A percentile compares a stretch with the other conserved stretches of the same genome.
These are phyloP conservation scores for Penicillium oxalicum DNA, from an alignment of 2,329 filamentous ascomycete genomes.

Conservation along the genomic window DNA sequence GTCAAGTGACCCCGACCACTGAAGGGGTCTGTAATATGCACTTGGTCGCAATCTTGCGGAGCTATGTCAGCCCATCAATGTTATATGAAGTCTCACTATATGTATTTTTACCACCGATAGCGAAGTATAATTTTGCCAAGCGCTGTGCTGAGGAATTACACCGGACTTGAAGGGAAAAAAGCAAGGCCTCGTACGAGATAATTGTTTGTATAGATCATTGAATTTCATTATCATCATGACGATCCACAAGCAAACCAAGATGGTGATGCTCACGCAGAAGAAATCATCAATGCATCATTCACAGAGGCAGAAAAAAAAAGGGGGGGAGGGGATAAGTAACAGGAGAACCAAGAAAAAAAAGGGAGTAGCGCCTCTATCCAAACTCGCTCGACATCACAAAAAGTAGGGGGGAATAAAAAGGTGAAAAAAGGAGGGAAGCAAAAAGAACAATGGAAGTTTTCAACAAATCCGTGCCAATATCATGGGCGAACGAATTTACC, in stretches of 20 bases:
- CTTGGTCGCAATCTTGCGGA: no score
- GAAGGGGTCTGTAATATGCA: no score
- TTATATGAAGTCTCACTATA: no score
- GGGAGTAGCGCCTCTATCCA: slow-evolving; percentile 31
- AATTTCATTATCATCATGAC: slow-evolving; percentile 24
- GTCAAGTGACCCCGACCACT: no score
- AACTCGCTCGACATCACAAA: slow-evolving; percentile 21
- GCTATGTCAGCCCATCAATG: no score
- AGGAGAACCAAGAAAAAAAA: not conserved
- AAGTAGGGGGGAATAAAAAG: slow-evolving; percentile 3
- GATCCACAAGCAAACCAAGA: slow-evolving; percentile 15
- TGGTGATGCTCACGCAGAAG: slow-evolving; percentile 15
- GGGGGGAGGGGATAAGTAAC: not conserved
- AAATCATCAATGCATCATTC: slow-evolving; percentile 21
- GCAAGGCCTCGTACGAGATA: no score
- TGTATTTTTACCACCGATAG: no score
- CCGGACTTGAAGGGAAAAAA: no score
- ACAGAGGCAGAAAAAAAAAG: not conserved
- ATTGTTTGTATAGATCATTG: slow-evolving; percentile 12
- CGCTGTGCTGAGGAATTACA: no score
- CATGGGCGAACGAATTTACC: slow-evolving; percentile 32
- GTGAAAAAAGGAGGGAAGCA: not conserved
- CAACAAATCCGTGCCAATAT: not conserved
- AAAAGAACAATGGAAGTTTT: slow-evolving; percentile 6
- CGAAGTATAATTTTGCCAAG: no score